phyloP scores from a whole-genome alignment of 768 basidiomycete genomes.

The Boletus tylopilopsis region DNA sequence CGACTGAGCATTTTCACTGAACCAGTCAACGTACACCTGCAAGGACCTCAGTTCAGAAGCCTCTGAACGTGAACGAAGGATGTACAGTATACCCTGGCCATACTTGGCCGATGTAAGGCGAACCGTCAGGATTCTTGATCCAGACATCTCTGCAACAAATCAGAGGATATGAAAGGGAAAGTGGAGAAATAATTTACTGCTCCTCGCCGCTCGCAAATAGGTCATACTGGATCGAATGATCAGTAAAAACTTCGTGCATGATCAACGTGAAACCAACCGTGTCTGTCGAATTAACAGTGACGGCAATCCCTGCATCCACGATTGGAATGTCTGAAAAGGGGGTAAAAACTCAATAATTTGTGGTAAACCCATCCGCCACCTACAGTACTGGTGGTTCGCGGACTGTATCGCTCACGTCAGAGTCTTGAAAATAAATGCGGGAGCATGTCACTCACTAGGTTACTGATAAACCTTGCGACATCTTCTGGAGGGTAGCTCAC shows the following conservation, averaged over 20 bases:
- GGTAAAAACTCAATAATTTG: neutral
- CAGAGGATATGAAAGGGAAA: neutral
- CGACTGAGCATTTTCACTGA: slow-evolving; percentile 42
- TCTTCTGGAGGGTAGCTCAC: slow-evolving; percentile 55
- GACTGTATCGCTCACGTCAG: slow-evolving; percentile 5
- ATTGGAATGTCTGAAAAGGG: slow-evolving; percentile 56
- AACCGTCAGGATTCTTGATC: slow-evolving; percentile 68
- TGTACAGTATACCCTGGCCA: slow-evolving; percentile 74
- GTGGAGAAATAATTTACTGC: slow-evolving; percentile 34
- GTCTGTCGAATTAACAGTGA: slow-evolving; percentile 56
- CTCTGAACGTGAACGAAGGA: neutral
- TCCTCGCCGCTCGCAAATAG: slow-evolving; percentile 62
- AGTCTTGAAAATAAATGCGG: neutral
- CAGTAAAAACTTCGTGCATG: neutral
- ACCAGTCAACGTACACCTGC: slow-evolving; percentile 60
- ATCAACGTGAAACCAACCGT: slow-evolving; percentile 38
- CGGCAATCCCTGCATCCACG: slow-evolving; percentile 57
- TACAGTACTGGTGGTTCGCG: slow-evolving; percentile 24
- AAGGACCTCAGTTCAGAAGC: neutral
- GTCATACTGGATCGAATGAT: slow-evolving; percentile 45
- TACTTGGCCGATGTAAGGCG: slow-evolving; percentile 68
- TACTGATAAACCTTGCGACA: slow-evolving; percentile 46
- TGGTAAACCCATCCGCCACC: neutral
- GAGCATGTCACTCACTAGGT: slow-evolving; percentile 42
- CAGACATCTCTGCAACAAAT: slow-evolving; percentile 50